Percentiles rank a stretch among this genome's conserved stretches.
These are phyloP conservation scores for Infundibulicybe gibba DNA, from an alignment of 768 basidiomycete genomes.

Conservation along the genomic window DNA sequence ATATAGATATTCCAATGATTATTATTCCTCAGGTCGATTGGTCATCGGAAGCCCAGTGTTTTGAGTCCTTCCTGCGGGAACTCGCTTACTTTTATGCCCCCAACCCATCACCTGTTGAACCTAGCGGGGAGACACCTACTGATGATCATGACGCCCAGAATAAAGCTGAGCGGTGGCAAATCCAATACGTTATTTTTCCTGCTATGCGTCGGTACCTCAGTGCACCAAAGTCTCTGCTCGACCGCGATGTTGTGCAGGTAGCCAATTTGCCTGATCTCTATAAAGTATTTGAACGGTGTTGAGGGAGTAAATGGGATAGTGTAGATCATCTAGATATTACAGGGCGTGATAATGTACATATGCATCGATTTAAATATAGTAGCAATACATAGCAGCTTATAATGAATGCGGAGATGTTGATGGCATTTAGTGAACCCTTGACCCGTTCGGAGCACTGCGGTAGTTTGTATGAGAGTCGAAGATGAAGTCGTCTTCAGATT, in stretches of 20 bases:
- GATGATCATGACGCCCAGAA: conserved; percentile 38
- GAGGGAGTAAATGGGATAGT: conserved; percentile 10
- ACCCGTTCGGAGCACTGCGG: conserved; percentile 44
- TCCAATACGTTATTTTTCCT: conserved; percentile 90
- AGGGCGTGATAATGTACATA: conserved; percentile 1
- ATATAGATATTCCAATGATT: background rate
- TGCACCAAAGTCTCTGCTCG: conserved; percentile 64
- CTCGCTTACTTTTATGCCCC: conserved; percentile 90
- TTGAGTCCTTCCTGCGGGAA: conserved; percentile 81
- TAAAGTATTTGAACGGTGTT: conserved; percentile 93
- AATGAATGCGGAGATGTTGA: background rate
- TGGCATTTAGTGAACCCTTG: conserved; percentile 27
- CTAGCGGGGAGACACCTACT: conserved; percentile 8
- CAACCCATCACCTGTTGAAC: conserved; percentile 32
- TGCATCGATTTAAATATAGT: background rate
- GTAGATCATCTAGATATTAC: conserved; percentile 6
- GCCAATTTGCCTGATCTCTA: conserved; percentile 91
- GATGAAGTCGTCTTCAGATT: conserved; percentile 60
- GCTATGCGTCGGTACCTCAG: conserved; percentile 74
- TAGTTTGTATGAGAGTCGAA: conserved; percentile 52
- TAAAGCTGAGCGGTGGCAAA: conserved; percentile 75
- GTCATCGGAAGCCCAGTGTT: conserved; percentile 82
- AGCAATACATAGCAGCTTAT: conserved; percentile 1
- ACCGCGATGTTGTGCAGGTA: conserved; percentile 78
- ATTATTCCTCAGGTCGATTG: conserved; percentile 72